These are phyloP conservation scores for Magnolia sinica DNA, from an alignment of 164 flowering plant genomes.

Conservation along the genomic window DNA sequence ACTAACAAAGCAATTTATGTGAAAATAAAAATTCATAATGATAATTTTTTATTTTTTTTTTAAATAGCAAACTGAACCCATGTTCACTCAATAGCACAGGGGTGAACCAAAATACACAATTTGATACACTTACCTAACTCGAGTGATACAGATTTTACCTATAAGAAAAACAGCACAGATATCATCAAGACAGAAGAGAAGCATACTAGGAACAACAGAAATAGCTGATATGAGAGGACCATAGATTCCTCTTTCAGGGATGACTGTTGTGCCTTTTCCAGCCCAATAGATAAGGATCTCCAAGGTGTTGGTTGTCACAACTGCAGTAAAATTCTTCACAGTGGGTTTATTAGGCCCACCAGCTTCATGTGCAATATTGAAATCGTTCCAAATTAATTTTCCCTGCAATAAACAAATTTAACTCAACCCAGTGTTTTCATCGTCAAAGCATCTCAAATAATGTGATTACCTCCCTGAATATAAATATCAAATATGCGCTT, in stretches of 20 bases:
- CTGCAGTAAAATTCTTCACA: neutral
- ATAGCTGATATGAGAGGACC: constrained; percentile 27
- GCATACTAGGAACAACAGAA: constrained; percentile 24
- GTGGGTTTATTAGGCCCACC: constrained; percentile 8
- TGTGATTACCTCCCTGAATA: constrained; percentile 47
- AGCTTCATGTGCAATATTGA: constrained; percentile 13
- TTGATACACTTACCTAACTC: neutral
- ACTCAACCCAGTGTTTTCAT: too few species aligned
- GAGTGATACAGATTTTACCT: neutral
- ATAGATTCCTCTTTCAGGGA: constrained; percentile 15
- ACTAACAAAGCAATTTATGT: neutral
- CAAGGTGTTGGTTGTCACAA: constrained; percentile 9
- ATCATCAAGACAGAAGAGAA: neutral
- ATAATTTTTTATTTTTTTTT: too few species aligned
- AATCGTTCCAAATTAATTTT: constrained; percentile 14
- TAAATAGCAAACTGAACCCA: neutral
- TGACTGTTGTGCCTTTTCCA: constrained; percentile 20
- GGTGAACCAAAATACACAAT: neutral
- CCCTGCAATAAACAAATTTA: constrained; percentile 10
- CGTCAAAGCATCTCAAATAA: neutral
- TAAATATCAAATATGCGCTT: constrained; percentile 66
- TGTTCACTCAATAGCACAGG: neutral
- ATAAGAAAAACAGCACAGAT: neutral
- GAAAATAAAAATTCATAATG: neutral
- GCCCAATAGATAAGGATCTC: constrained; percentile 22